Conservation (phyloP, 2,329 filamentous ascomycete species). For the Claviceps lovelessii region DNA sequence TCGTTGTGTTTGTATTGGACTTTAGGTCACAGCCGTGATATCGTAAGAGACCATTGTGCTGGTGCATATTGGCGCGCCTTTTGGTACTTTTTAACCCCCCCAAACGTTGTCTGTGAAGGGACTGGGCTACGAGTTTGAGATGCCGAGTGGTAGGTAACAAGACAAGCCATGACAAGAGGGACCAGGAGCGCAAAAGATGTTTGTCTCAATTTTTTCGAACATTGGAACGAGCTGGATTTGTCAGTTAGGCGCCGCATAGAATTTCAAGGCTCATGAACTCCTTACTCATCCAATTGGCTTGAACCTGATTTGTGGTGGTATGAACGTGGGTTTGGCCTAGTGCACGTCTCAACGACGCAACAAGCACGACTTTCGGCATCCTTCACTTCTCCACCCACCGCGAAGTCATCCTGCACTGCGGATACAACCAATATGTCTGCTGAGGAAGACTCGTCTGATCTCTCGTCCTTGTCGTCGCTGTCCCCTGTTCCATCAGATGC, state of each 20-base stretch:
- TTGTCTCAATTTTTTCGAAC: background rate
- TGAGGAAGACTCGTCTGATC: constrained; percentile 48
- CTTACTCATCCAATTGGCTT: constrained; percentile 17
- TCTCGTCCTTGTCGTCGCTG: constrained; percentile 42
- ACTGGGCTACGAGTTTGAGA: background rate
- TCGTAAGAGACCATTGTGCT: background rate
- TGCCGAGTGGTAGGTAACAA: background rate
- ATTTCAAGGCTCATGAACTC: constrained; percentile 8
- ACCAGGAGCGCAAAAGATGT: background rate
- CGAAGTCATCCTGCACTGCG: constrained; percentile 11
- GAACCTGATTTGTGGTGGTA: constrained; percentile 19
- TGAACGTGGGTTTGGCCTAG: constrained; percentile 14
- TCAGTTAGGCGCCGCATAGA: constrained; percentile 9
- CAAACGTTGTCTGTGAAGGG: background rate
- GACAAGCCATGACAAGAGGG: background rate
- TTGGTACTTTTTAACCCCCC: background rate
- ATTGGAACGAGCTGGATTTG: constrained; percentile 2
- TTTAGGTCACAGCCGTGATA: background rate
- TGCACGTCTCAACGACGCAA: constrained; percentile 15
- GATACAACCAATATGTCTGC: constrained; percentile 34
- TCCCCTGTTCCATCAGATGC: constrained; percentile 31
- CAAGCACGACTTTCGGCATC: constrained; percentile 14
- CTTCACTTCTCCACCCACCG: constrained; percentile 15
- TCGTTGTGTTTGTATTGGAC: background rate
- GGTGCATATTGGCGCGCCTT: background rate